Evolutionary conservation across 1,284 basidiomycete species (phyloP).

Genomic region (Boletellus dicymbophilus): DNA sequence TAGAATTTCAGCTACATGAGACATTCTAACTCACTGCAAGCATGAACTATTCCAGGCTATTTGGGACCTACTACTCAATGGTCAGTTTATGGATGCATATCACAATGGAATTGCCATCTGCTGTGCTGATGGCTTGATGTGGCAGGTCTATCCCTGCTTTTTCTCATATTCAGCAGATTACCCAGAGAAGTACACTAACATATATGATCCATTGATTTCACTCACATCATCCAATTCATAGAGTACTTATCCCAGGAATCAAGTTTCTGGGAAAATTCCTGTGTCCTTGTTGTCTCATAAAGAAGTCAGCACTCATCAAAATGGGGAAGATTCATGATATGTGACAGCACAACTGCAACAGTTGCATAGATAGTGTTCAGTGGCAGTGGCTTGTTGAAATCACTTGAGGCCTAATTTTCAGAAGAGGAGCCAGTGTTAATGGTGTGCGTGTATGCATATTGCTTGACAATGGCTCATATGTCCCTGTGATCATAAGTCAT

Average conservation of each 20-base stretch:
- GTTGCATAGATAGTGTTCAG: neutral
- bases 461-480: neutral
- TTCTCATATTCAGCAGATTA: neutral
- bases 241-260: neutral
- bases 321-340: neutral
- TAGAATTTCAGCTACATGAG: neutral
- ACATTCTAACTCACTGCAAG: neutral
- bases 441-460: neutral
- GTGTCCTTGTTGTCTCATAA: constrained; percentile 1
- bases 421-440: neutral
- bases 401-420: neutral
- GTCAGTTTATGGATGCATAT: constrained; percentile 1
- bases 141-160: neutral
- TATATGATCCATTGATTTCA: neutral
- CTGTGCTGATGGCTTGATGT: neutral
- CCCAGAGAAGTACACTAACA: neutral
- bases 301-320: neutral
- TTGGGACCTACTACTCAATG: neutral
- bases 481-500: neutral
- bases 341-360: neutral
- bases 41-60: neutral
- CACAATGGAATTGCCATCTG: neutral
- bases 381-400: neutral
- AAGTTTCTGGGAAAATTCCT: neutral
- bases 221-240: neutral